Base-by-base conservation (phyloP, 306 rosid genomes). In the Inga leiocalycina region DNA sequence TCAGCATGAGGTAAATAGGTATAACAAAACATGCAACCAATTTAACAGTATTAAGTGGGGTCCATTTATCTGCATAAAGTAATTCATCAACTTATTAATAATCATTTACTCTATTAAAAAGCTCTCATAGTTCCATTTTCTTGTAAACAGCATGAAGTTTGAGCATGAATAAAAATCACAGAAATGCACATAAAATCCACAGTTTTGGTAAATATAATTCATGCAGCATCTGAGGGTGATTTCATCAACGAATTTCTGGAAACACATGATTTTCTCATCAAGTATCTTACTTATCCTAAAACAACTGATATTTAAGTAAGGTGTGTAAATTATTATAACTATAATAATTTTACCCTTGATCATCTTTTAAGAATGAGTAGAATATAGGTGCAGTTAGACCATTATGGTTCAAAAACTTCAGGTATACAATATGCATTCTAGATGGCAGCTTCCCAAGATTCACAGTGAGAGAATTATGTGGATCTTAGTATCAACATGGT, bases 201-300 rank as follows among this genome's bases (percentile, higher is more conserved):
- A 44, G 54, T 22, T 71, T 71, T 71, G 56, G 56, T n/a, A 71
- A 71, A 71, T n/a, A 43, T 22, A 71, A 71, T 71, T 54, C 51
- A 61, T n/a, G 37, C 5, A 43, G 75, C 37, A 71, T 2, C 7
- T 43, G 34, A 71, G 37, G 75, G 35, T 22, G 37, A 43, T 20
- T 70, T 39, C 17, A 39, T 19, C 4, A 20, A 35, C 11, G 56
- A 10, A 71, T 22, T 71, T 71, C 75, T 22, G n/a, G 30, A 43
- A 43, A 0, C 44, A 17, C n/a, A n/a, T 17, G 65, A 82, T 3
- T 46, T 52, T 68, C 13, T 68, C 19, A 30, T 39, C 27, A 54
- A 52, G 51, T 70, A 56, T 70, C 70, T 54, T n/a, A 54, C 61
- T 51, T 35, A 20, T 37, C 34, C 24, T 12, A 70, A 78, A 66